Evolutionary conservation across 192 early-diverging fungal species (phyloP), one percentile per base, ranked within the genome.

Genomic region (Coemansia sp.): DNA sequence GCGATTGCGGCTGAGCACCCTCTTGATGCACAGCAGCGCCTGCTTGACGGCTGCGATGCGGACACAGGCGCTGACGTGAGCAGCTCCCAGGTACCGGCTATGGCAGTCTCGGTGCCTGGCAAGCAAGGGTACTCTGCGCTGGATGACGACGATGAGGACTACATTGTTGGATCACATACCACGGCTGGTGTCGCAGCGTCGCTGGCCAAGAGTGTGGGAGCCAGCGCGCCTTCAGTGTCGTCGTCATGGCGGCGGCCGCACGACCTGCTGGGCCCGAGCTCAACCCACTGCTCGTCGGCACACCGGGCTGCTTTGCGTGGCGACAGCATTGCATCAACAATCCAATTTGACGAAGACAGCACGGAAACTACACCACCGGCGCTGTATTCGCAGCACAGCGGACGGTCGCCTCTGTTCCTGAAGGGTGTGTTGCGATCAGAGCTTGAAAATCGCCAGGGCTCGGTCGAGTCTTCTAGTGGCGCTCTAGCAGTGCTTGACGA

Each of bases 281-380:
- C 20, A 2, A 20, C 25, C 15, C 31, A 34, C 31, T 34, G 31
- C 8, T 34, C 31, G 31, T 34, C 31, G 1, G 31, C 31, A 4
- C 66, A 47, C 5, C 50, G 42, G 8, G 44, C 49, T 12, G 51
- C 51, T 1, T 3, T 55, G 51, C 71, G 71, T 8, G 66, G 62
- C 38, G 66, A 77, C 36, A 77, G 74, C 60, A 77, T 77, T 23
- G 69, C 58, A 11, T 71, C 74, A 31, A 77, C 74, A 0, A 58
- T 77, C 58, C 64, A 44, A 8, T 63, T 17, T 5, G 69, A 65
- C 51, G 65, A 74, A 3, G 52, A 57, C 11, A 37, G 55, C 26
- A 15, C 56, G 17, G 56, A 18, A 9, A 37, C 47, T 20, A 26
- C 55, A 18, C 3, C 63, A 9, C 24, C 64, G 18, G 15, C 46